Evolutionary conservation across 1,284 basidiomycete genomes (phyloP), one percentile per base, ranked within the genome.

Genomic region (Meripilus lineatus): DNA sequence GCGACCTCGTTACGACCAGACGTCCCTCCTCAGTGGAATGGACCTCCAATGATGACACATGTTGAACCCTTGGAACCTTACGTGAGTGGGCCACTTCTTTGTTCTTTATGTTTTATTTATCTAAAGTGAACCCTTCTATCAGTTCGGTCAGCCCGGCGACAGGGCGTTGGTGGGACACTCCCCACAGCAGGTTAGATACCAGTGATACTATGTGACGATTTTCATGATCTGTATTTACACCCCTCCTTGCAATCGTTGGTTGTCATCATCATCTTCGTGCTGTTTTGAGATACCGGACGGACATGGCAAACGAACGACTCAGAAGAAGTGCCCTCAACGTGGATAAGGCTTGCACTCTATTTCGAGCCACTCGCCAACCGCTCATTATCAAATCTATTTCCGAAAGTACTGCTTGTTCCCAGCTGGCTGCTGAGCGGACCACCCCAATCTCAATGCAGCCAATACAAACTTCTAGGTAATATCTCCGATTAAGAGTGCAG

Each of bases 11-110:
- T 52, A 17, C 50, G 54, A 26, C 45, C 50, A 10, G 26, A 44
- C 39, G 39, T 53, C 21, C 38, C 48, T 28, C 30, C 45, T 14
- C 53, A 56, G 23, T 60, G 59, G 57, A 54, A 54, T n/a, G 47
- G 56, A 13, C 51, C 57, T 2, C 47, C 54, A 22, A 60, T 68
- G 50, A 55, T 68, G 49, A 57, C 66, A 26, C 64, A 71, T 25
- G 51, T 74, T 43, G 69, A 77, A 52, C 65, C 70, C 37, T 68
- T 81, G 54, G 78, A 84, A 42, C 63, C 81, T 40, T 85, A 75
- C 61, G 81, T 84, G 58, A 69, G 79, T 65, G 17, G n/a, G 8
- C 18, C n/a, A 18, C 25, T 11, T 20, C 39, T 22, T 10, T 22
- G 8, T 33, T 13, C 14, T 23, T 34, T n/a, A 23, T 23, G 23